Percentiles rank a stretch among this genome's conserved stretches.
These are phyloP conservation scores for Phytophthora rubi DNA, from an alignment of 352 stramenopile genomes.

Conservation along the genomic window DNA sequence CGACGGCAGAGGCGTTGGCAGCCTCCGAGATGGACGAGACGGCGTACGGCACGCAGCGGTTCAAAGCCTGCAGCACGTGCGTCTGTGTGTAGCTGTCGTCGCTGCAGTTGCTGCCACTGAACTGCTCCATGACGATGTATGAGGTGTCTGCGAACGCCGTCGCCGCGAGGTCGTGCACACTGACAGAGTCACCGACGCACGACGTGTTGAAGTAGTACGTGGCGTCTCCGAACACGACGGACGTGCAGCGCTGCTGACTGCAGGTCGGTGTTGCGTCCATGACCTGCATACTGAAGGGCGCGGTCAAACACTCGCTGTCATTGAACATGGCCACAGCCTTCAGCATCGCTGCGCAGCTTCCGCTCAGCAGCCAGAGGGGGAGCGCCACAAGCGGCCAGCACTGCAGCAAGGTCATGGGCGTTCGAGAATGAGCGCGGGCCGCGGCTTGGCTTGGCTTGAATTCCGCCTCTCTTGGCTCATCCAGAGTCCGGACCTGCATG, in stretches of 20 bases:
- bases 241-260: conserved; percentile 19
- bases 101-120: conserved; percentile 30
- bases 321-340: conserved; percentile 29
- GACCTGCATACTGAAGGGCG: conserved; percentile 34
- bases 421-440: conserved; percentile 32
- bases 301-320: conserved; percentile 20
- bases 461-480: conserved; percentile 15
- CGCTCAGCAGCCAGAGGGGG: conserved; percentile 10
- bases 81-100: conserved; percentile 24
- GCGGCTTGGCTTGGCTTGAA: background rate
- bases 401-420: conserved; percentile 26
- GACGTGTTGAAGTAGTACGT: conserved; percentile 32
- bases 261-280: conserved; percentile 22
- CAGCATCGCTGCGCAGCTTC: background rate
- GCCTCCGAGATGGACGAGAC: conserved; percentile 26
- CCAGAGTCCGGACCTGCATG: conserved; percentile 32
- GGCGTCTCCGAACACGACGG: conserved; percentile 17
- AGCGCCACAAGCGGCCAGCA: conserved; percentile 13
- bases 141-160: conserved; percentile 16
- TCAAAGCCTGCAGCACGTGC: conserved; percentile 28
- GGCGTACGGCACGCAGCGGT: conserved; percentile 29
- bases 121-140: conserved; percentile 38
- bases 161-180: conserved; percentile 13
- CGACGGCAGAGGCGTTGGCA: conserved; percentile 17
- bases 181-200: conserved; percentile 16